These are phyloP conservation scores for Panicum virgatum DNA, from an alignment of 202 grass and related monocot species.

Conservation along the genomic window DNA sequence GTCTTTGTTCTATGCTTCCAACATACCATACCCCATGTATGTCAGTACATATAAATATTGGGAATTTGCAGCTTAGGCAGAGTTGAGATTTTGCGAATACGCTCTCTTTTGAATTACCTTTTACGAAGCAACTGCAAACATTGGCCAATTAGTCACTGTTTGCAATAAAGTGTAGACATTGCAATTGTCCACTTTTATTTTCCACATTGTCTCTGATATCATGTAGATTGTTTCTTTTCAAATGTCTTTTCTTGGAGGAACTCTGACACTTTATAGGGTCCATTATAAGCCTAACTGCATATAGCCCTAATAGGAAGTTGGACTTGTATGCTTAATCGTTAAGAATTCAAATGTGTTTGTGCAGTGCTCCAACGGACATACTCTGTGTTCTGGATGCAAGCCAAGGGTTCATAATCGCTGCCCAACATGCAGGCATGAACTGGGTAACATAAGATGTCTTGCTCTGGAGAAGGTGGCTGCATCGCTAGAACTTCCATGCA, in stretches of 20 bases:
- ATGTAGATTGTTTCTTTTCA: not conserved
- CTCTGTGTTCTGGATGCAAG: constrained; percentile 95
- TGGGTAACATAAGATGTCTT: constrained; percentile 98
- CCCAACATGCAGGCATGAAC: constrained; percentile 93
- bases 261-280: not conserved
- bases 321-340: not conserved
- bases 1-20: constrained; percentile 14
- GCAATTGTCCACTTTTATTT: not conserved
- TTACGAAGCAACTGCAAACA: not conserved
- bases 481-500: constrained; percentile 93
- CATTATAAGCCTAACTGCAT: constrained; percentile 1
- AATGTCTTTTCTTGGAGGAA: constrained; percentile 10
- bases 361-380: constrained; percentile 97
- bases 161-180: not conserved
- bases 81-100: not conserved
- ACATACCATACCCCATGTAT: not conserved
- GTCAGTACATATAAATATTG: not conserved
- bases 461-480: constrained; percentile 96
- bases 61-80: not conserved
- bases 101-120: not conserved
- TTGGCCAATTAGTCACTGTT: not conserved
- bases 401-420: constrained; percentile 94
- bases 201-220: not conserved
- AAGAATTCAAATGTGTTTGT: constrained; percentile 29
- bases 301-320: not conserved